phyloP scores from a whole-genome alignment of 202 grass and related monocot species.

The Brachypodium distachyon region DNA sequence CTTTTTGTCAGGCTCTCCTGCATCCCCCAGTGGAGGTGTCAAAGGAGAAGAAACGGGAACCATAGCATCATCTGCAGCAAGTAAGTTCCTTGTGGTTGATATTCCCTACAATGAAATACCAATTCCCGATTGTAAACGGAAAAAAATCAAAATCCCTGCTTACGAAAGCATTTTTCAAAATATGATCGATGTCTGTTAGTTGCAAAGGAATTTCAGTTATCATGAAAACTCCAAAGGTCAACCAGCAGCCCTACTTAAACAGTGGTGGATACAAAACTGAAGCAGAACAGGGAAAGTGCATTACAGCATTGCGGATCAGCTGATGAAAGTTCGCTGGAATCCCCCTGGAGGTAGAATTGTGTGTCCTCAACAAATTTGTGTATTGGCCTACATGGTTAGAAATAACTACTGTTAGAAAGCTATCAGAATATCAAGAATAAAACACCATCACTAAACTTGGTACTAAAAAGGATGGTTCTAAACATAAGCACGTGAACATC shows the following conservation, averaged over 20 bases:
- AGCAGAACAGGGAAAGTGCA: neutral
- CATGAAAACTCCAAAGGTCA: neutral
- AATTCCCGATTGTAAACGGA: neutral
- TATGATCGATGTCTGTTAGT: neutral
- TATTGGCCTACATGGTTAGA: conserved; percentile 27
- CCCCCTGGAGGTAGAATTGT: conserved; percentile 7
- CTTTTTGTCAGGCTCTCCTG: conserved; percentile 43
- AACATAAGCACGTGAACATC: neutral
- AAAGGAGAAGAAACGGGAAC: conserved; percentile 91
- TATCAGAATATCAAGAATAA: neutral
- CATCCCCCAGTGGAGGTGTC: conserved; percentile 38
- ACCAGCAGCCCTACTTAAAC: neutral
- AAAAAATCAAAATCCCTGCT: neutral
- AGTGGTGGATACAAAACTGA: neutral
- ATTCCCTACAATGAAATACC: conserved; percentile 41
- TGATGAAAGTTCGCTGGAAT: conserved; percentile 27
- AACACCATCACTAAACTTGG: neutral
- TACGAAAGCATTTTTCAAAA: neutral
- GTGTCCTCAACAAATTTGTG: conserved; percentile 5
- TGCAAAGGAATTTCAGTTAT: neutral
- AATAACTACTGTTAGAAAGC: neutral
- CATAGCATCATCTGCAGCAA: conserved; percentile 49
- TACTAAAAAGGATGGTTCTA: neutral
- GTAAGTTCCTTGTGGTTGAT: conserved; percentile 56
- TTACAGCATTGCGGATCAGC: conserved; percentile 36